These are phyloP conservation scores for Solanum infundibuliforme DNA, from an alignment of 257 asterid species.

Conservation along the genomic window DNA sequence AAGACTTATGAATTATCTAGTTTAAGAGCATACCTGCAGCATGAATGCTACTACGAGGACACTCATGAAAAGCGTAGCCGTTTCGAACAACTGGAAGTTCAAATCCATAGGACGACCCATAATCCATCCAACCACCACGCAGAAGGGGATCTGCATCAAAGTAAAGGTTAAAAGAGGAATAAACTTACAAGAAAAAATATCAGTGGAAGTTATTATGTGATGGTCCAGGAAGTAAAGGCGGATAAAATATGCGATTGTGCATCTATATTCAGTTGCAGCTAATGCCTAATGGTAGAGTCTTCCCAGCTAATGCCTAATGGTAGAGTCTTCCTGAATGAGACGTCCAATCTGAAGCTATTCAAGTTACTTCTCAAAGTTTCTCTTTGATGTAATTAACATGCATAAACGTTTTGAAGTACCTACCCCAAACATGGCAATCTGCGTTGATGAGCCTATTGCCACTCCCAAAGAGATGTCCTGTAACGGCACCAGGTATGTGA, in stretches of 20 bases:
- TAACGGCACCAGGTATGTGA: slow-evolving; percentile 4
- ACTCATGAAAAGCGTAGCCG: slow-evolving; percentile 65
- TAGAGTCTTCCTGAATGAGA: neutral
- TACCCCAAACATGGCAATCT: slow-evolving; percentile 83
- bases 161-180: neutral
- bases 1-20: neutral
- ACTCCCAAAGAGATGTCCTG: slow-evolving; percentile 80
- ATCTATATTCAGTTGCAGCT: neutral
- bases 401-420: slow-evolving; percentile 12
- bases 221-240: neutral
- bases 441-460: slow-evolving; percentile 83
- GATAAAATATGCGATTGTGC: neutral
- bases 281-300: neutral
- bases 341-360: neutral
- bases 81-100: slow-evolving; percentile 72
- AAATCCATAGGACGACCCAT: slow-evolving; percentile 67
- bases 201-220: neutral
- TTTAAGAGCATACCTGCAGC: slow-evolving; percentile 45
- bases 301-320: too few species aligned
- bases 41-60: slow-evolving; percentile 72
- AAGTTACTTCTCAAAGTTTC: neutral
- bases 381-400: neutral
- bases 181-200: neutral
- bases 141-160: slow-evolving; percentile 52
- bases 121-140: slow-evolving; percentile 71